Evolutionary conservation across 2,329 filamentous ascomycete genomes (phyloP).

Genomic region (Fusarium decemcellulare): DNA sequence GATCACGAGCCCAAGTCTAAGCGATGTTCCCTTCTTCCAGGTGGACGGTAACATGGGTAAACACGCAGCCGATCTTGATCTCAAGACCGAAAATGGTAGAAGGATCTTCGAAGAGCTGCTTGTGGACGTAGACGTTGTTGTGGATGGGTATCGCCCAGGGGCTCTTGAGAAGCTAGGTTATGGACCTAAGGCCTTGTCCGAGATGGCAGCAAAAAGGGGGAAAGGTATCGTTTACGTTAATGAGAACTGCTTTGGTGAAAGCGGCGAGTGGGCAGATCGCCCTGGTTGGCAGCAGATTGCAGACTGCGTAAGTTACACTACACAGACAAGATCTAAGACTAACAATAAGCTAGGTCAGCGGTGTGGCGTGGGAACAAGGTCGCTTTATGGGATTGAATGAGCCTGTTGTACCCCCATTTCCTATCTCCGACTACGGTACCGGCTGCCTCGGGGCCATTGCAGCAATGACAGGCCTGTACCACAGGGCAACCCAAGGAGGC

Average conservation of each 20-base stretch:
- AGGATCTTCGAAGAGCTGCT: conserved; percentile 70
- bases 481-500: conserved; percentile 69
- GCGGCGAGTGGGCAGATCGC: conserved; percentile 69
- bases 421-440: conserved; percentile 76
- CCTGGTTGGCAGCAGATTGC: conserved; percentile 77
- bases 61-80: conserved; percentile 73
- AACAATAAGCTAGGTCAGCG: conserved; percentile 58
- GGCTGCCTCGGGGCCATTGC: conserved; percentile 79
- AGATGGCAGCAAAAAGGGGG: too few species aligned
- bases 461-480: conserved; percentile 73
- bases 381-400: conserved; percentile 72
- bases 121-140: conserved; percentile 73
- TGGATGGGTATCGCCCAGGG: conserved; percentile 77
- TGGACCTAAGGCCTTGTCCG: too few species aligned
- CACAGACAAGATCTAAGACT: too few species aligned
- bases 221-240: conserved; percentile 73
- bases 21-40: conserved; percentile 79
- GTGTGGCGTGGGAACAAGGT: conserved; percentile 72
- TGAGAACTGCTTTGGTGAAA: conserved; percentile 75
- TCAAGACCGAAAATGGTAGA: conserved; percentile 67
- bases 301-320: conserved; percentile 62
- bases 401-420: conserved; percentile 76
- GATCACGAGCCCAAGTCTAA: conserved; percentile 74
- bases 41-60: conserved; percentile 81
- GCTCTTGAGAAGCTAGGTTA: conserved; percentile 63